Evolutionary conservation across 805 yeast genomes (phyloP).

Genomic region (Schizosaccharomyces cryophilus): DNA sequence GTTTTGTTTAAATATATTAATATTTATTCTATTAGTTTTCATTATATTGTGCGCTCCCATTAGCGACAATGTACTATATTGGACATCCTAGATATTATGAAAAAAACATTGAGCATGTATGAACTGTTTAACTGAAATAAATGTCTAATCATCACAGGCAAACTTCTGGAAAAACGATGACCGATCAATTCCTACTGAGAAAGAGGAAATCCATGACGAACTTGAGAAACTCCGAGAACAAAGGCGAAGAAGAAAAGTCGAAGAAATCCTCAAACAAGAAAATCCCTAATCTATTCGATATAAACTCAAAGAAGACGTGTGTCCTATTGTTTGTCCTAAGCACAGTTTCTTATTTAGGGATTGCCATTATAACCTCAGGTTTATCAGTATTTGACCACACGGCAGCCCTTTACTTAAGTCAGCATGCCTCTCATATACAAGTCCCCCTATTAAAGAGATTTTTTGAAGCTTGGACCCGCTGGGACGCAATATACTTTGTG

Average conservation of each 20-base stretch:
- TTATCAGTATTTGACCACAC: neutral
- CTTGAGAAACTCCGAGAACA: neutral
- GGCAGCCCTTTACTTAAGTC: neutral
- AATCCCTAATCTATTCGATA: neutral
- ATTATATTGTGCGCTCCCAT: neutral
- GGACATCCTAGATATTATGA: neutral
- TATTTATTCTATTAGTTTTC: neutral
- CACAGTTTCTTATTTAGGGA: neutral
- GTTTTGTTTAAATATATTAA: neutral
- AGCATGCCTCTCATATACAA: neutral
- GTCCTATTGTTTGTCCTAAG: neutral
- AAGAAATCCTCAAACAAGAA: neutral
- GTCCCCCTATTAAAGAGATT: neutral
- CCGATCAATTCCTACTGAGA: neutral
- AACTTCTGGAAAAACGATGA: neutral
- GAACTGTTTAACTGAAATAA: neutral
- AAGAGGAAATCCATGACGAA: neutral
- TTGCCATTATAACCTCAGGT: neutral
- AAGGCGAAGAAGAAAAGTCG: neutral
- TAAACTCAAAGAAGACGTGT: neutral
- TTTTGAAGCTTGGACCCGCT: constrained; percentile 11
- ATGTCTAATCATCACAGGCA: neutral
- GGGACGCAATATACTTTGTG: constrained; percentile 71
- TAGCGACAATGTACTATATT: neutral
- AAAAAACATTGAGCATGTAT: neutral